A percentile compares a stretch with the other conserved stretches of the same genome.
Conservation (phyloP, 2,329 filamentous ascomycete species). For the Scortechinia acanthostroma region DNA sequence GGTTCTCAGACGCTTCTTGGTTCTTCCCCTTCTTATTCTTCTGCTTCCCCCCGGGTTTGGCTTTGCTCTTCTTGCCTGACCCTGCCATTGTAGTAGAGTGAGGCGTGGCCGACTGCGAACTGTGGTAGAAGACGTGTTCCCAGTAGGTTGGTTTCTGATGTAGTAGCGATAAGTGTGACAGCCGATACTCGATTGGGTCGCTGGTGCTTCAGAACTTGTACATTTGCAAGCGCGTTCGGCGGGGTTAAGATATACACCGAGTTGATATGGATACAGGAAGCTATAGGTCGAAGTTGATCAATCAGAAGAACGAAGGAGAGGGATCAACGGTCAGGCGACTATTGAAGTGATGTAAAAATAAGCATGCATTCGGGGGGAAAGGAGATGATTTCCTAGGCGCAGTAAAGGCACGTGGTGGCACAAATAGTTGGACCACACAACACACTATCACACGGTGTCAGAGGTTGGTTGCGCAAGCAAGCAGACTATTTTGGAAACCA, state of each 20-base stretch:
- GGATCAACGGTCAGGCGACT: too few species aligned
- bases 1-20: too few species aligned
- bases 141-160: neutral
- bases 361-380: too few species aligned
- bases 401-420: too few species aligned
- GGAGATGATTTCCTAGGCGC: too few species aligned
- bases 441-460: too few species aligned
- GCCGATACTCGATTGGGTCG: neutral
- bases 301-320: too few species aligned
- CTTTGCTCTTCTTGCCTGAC: slow-evolving; percentile 4
- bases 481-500: too few species aligned
- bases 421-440: too few species aligned
- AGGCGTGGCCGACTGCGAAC: neutral
- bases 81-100: slow-evolving; percentile 3
- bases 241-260: neutral
- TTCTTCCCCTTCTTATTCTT: neutral
- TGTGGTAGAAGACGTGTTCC: neutral
- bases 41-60: neutral
- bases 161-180: neutral
- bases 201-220: neutral
- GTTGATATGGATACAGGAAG: neutral
- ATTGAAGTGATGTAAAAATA: too few species aligned
- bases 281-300: too few species aligned
- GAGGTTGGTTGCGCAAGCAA: too few species aligned
- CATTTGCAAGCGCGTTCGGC: neutral